Evolutionary conservation across 106 monocot species (phyloP).

Genomic region (Dendrobium chrysotoxum): DNA sequence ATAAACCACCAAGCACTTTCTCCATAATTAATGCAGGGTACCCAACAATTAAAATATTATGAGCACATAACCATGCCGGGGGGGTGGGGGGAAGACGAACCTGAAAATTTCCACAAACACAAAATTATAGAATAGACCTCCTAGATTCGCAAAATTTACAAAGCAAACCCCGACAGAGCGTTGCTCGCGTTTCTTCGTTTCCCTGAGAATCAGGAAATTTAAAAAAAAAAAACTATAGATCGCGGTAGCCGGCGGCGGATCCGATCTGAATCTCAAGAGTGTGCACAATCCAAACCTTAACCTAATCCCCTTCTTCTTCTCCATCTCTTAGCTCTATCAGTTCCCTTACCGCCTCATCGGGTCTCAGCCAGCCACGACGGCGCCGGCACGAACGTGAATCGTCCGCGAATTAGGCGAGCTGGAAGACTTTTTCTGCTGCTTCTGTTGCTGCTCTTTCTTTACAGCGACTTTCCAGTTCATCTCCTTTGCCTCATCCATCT

Average conservation of each 20-base stretch:
- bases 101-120: neutral
- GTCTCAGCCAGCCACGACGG: neutral
- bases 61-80: neutral
- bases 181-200: too few species aligned
- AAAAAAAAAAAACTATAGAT: neutral
- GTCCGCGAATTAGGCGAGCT: neutral
- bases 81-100: neutral
- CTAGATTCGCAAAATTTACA: neutral
- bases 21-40: neutral
- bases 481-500: slow-evolving; percentile 12
- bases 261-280: neutral
- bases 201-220: neutral
- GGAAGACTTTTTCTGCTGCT: neutral
- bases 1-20: neutral
- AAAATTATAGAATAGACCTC: neutral
- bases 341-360: neutral
- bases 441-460: neutral
- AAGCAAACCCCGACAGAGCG: neutral
- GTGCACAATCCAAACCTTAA: neutral
- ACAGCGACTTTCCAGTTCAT: neutral
- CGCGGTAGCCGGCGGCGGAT: neutral
- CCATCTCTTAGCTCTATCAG: neutral
- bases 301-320: neutral
- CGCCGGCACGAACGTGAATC: neutral
- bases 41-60: neutral